Base-by-base conservation (phyloP, 805 yeast genomes). In the Monosporozyma unispora region DNA sequence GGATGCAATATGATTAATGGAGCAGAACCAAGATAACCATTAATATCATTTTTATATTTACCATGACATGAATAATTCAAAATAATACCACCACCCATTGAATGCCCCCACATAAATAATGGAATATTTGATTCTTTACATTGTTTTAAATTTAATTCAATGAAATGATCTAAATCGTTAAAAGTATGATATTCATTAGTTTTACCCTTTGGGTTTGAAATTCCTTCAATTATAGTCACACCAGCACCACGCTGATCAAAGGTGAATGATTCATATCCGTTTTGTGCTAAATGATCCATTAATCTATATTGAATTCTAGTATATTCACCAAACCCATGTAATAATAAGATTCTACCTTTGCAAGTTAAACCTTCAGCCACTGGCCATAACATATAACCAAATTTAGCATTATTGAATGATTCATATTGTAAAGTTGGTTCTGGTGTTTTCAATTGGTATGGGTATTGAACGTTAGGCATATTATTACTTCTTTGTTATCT, bases 191-290 rank as follows among this genome's bases (percentile, higher is more conserved):
- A 57, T 51, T 84, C 89, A 57, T 78, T 70, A 1, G 87, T 78
- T 23, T 64, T 61, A 9, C 90, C 91, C 44, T 72, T 69, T 1
- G 76, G 74, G 1, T 80, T 73, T 0, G 89, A 82, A 48, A 69
- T 73, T 1, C 90, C 90, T 8, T 87, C 78, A 0, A 39, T 39
- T 1, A 80, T 73, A 0, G 90, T 83, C 47, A 69, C 73, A 2
- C 90, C 90, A 8, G 87, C 78, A 0, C 93, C 95, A 60, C 90
- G 71, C 64, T 84, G 91, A 62, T 81, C 88, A 63, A 78, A 86
- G 59, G 77, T 77, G 61, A 81, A 83, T 0, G 77, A 70, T 57
- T 84, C 89, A 60, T 75, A 82, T 0, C 91, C 90, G 11, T 55
- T 51, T 21, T 59, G 58, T 2, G 76, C 67, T 49, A 84, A 61